A percentile compares a stretch with the other conserved stretches of the same genome.
phyloP scores from a whole-genome alignment of 352 stramenopile genomes.

The Nothophytophthora sp. region DNA sequence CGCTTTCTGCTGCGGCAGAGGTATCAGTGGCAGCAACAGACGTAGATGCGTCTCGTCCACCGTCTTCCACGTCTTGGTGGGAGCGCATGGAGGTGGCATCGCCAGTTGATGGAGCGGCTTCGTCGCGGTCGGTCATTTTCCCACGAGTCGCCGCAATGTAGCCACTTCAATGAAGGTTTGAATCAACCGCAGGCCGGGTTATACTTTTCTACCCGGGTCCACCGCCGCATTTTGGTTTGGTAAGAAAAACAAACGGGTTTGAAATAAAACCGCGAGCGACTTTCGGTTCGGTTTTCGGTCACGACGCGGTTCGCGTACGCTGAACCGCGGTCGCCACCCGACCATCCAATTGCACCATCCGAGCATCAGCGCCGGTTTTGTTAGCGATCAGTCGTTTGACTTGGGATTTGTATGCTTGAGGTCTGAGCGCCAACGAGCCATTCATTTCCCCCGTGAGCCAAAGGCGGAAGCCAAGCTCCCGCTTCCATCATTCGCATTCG shows the following conservation, averaged over 20 bases:
- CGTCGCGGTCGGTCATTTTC: not conserved
- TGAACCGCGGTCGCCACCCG: no score
- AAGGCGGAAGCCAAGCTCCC: no score
- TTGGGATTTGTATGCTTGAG: conserved; percentile 46
- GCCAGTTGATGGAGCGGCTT: not conserved
- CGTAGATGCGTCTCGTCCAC: not conserved
- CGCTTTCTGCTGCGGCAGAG: not conserved
- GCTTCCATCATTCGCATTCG: conserved; percentile 73
- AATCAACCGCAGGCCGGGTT: no score
- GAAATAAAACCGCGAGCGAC: no score
- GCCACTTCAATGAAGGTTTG: conserved; percentile 15
- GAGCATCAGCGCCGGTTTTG: not conserved
- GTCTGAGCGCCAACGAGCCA: conserved; percentile 72
- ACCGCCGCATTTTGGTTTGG: no score
- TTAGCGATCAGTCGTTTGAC: conserved; percentile 31
- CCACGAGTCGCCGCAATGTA: conserved; percentile 15
- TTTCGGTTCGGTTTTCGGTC: no score
- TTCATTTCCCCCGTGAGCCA: conserved; percentile 66
- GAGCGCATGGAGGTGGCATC: not conserved
- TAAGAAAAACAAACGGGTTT: no score
- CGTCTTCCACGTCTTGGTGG: not conserved
- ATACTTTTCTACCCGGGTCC: conserved; percentile 7
- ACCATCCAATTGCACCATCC: not conserved
- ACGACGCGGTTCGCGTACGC: no score
- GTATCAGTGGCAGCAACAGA: not conserved